Evolutionary conservation across 371 early-diverging fungal genomes (phyloP).

Genomic region (Lichtheimia ornata): DNA sequence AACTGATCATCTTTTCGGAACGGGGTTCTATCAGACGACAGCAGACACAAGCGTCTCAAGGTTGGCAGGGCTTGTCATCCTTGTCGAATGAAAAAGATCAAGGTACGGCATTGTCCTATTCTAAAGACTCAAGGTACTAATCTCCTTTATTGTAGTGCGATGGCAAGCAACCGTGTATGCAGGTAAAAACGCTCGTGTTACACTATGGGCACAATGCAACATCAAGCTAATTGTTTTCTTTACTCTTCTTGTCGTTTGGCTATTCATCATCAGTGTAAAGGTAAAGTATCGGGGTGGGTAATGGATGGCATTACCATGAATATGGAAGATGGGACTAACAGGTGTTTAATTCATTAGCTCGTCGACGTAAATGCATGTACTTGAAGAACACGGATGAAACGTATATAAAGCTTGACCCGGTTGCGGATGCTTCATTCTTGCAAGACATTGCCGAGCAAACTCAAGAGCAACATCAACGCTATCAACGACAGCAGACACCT

Average conservation of each 20-base stretch:
- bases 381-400: constrained; percentile 51
- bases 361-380: constrained; percentile 51
- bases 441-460: constrained; percentile 30
- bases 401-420: constrained; percentile 45
- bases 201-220: constrained; percentile 3
- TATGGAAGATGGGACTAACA: not conserved
- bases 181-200: constrained; percentile 27
- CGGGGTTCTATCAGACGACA: constrained; percentile 33
- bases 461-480: constrained; percentile 18
- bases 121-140: not conserved
- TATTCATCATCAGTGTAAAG: not conserved
- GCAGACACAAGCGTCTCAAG: constrained; percentile 48
- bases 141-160: constrained; percentile 34
- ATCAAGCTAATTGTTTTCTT: constrained; percentile 7
- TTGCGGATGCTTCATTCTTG: constrained; percentile 18
- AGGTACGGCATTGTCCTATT: constrained; percentile 23
- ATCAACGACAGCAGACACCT: not conserved
- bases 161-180: constrained; percentile 57
- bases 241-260: constrained; percentile 23
- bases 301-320: not conserved
- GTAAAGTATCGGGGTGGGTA: not conserved
- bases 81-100: constrained; percentile 54
- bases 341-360: constrained; percentile 26
- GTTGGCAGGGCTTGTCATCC: constrained; percentile 53
- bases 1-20: not conserved